Percentiles rank a stretch among this genome's conserved stretches.
Evolutionary conservation across 208 protist genomes (phyloP).

Genomic region (Acanthamoeba castellanii): DNA sequence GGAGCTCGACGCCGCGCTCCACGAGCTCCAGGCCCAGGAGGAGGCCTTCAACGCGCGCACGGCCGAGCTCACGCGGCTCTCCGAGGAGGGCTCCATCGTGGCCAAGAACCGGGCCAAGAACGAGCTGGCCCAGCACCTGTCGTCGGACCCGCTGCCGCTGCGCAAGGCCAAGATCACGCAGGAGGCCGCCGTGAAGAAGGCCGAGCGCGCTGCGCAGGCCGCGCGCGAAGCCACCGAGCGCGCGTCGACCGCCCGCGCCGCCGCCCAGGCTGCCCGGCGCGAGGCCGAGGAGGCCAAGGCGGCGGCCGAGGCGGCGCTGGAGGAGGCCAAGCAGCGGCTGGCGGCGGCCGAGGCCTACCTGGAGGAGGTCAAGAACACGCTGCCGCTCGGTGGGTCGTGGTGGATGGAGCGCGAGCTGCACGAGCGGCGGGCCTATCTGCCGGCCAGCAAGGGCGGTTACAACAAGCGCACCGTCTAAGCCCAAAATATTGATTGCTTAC

Average conservation of each 20-base stretch:
- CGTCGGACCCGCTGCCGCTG: conserved; percentile 64
- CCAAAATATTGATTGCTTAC: no score
- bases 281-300: conserved; percentile 69
- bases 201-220: conserved; percentile 70
- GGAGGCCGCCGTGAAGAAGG: conserved; percentile 78
- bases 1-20: conserved; percentile 69
- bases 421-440: conserved; percentile 77
- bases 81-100: conserved; percentile 71
- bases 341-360: conserved; percentile 74
- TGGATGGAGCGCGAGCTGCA: conserved; percentile 79
- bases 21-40: conserved; percentile 79
- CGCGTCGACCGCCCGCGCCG: neutral
- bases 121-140: conserved; percentile 64
- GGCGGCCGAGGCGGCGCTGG: conserved; percentile 73
- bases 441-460: neutral
- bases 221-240: conserved; percentile 60
- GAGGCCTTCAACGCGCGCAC: conserved; percentile 69
- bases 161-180: conserved; percentile 62
- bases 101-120: conserved; percentile 74
- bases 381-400: conserved; percentile 74
- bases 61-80: conserved; percentile 56
- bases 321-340: conserved; percentile 66
- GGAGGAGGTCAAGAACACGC: conserved; percentile 77
- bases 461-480: neutral
- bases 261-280: neutral